These are phyloP conservation scores for Trypanosoma cruzi DNA, from an alignment of 208 protist species.

Conservation along the genomic window DNA sequence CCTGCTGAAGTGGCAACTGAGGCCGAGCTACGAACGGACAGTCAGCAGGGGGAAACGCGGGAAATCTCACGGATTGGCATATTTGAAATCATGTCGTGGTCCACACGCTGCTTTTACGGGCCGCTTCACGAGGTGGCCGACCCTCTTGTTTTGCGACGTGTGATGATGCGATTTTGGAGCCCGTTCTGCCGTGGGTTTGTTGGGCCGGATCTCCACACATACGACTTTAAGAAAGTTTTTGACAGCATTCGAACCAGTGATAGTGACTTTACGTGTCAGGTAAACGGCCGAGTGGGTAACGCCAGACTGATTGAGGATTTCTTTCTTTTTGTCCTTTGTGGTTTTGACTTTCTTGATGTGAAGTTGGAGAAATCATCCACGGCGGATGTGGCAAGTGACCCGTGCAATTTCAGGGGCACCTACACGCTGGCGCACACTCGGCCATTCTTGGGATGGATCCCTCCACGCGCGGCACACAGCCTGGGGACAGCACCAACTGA, in stretches of 20 bases:
- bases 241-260: conserved; percentile 37
- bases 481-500: not conserved
- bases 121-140: not conserved
- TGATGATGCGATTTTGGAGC: conserved; percentile 65
- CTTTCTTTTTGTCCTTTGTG: conserved; percentile 52
- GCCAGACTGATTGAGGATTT: conserved; percentile 62
- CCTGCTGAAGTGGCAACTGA: too few relatives aligned
- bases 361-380: conserved; percentile 37
- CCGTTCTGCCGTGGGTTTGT: conserved; percentile 39
- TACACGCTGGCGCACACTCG: conserved; percentile 68
- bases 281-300: conserved; percentile 61
- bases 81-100: conserved; percentile 8
- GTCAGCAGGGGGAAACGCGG: not conserved
- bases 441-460: conserved; percentile 74
- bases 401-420: conserved; percentile 48
- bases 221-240: conserved; percentile 61
- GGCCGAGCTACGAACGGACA: not conserved
- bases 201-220: conserved; percentile 45
- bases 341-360: conserved; percentile 76
- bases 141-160: conserved; percentile 31
- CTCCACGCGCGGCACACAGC: conserved; percentile 17
- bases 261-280: conserved; percentile 61
- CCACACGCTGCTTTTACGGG: conserved; percentile 15
- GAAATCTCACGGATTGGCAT: not conserved
- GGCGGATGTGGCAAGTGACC: conserved; percentile 21